Evolutionary conservation across 148 eudicot species (phyloP), one percentile per base, ranked within the genome.

Genomic region (Rhododendron williamsianum): DNA sequence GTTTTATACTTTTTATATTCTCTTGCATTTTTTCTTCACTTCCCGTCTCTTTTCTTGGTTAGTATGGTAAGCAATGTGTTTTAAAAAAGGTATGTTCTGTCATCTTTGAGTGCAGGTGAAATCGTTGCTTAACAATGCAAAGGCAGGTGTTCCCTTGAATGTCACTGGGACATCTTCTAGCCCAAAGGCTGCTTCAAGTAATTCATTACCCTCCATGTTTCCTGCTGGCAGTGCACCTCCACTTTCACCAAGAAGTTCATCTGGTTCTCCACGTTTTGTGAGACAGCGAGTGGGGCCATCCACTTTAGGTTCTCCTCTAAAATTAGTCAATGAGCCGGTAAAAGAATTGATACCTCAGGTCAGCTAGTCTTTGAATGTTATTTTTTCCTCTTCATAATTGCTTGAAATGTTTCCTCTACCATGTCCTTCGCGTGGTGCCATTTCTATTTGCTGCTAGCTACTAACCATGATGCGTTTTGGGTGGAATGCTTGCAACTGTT

Each of bases 181-280:
- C 88, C 86, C 96, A 89, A 95, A 94, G 78, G 93, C 94, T 84
- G 89, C 95, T 86, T 83, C 96, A 49, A 91, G 87, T 84, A 94
- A 90, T 91, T 84, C 96, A 25, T 87, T 94, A 86, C 99, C 99
- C 52, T 97, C 99, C 81, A 94, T 97, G 98, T 95, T 97, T 91
- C 95, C 99, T 52, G 98, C 99, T 80, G 98, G 99, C 78, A 97
- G 98, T 87, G 94, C 98, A 18, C 99, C 99, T 86, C 99, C 99
- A 21, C 98, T 97, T 87, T 97, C 99, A 78, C 99, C 99, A 18
- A 94, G 99, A 87, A 95, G 99, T 87, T 93, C 96, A 83, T 93
- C 98, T 82, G 99, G 99, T 74, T 97, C 99, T 80, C 99, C 99
- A 82, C 98, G 99, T 87, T 69, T 91, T 84, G 82, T 88, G 90